Evolutionary conservation across 768 basidiomycete genomes (phyloP), one percentile per base, ranked within the genome.

Genomic region (Lenzites betulinus): DNA sequence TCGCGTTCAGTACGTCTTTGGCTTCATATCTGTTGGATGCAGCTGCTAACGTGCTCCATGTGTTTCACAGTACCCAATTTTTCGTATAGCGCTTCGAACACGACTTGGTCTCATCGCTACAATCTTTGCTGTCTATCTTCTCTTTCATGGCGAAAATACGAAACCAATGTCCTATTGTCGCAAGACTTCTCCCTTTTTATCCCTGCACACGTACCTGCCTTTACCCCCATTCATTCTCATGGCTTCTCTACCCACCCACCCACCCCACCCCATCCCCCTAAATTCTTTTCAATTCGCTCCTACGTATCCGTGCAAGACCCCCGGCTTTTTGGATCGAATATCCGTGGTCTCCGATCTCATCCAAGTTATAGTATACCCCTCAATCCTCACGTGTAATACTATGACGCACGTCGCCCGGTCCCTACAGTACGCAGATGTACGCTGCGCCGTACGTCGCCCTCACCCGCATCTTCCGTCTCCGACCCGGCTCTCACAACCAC

Each of bases 1-100:
- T 75, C 87, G 93, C 74, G 86, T 92, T 68, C 89, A 97, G 92
- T 94, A 73, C 66, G 92, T 85, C 18, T 18, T 50, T 55, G 52
- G n/a, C 13, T 36, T 46, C 59, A 50, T 51, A 41, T 43, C 48
- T 67, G 26, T 54, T 35, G 13, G 49, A 41, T 47, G 39, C 23
- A 11, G n/a, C 7, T 44, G 52, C 48, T 66, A 47, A 54, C 52
- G 56, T 51, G 64, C 44, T 26, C 16, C 2, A 51, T 39, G 49
- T 62, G 23, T 26, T 48, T 59, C 52, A 48, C 67, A 92, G 91
- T 79, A 93, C 91, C 59, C 91, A 93, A 74, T 93, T 92, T 79
- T 92, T 92, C 78, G 89, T 93, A 73, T 93, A 80, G 87, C 52
- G 52, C 65, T 61, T 59, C 49, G 61, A 63, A 54, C 36, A 33